Base-by-base conservation (phyloP, 306 rosid genomes). In the Herpetospermum pedunculosum region DNA sequence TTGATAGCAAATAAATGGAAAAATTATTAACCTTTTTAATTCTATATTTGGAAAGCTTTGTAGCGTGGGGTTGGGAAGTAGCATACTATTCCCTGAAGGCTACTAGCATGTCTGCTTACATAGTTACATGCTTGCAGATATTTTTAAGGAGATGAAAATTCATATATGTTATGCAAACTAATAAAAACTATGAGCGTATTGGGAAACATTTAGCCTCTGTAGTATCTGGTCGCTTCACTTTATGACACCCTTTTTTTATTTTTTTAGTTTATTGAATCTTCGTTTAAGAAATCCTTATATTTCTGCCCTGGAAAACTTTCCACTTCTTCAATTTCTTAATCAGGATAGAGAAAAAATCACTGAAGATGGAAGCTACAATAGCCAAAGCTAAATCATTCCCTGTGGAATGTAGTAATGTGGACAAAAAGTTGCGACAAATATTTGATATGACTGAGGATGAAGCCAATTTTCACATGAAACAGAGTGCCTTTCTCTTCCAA, bases 391-490 rank as follows among this genome's bases (percentile, higher is more conserved):
- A 88, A 89, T 74, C 86, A 46, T 85, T 91, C 70, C 77, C 84
- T 11, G 87, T 94, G 84, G 98, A 86, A 12, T 94, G 97, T 80
- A 80, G 79, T 82, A 94, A 94, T 67, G 97, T 94, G 83, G 98
- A 91, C 87, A 94, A 94, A 88, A 94, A 94, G 81, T 80, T 94
- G 81, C 88, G 98, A 82, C 98, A 94, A 77, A 81, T 94, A 83
- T 85, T 76, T 81, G 98, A 94, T 78, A 84, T 89, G 88, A 88
- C 97, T 21, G 98, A 91, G 88, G 97, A 94, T 77, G 98, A 94
- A 89, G 96, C 98, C 30, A 81, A 81, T 72, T 94, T 94, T 82
- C 98, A 94, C 84, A 91, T 77, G 98, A 91, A 83, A 80, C 98
- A 94, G 86, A 89, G 98, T 84, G 92, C 97, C 75, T 94, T 89